Evolutionary conservation across 2,329 filamentous ascomycete genomes (phyloP).

Genomic region (Ascochyta koolunga): DNA sequence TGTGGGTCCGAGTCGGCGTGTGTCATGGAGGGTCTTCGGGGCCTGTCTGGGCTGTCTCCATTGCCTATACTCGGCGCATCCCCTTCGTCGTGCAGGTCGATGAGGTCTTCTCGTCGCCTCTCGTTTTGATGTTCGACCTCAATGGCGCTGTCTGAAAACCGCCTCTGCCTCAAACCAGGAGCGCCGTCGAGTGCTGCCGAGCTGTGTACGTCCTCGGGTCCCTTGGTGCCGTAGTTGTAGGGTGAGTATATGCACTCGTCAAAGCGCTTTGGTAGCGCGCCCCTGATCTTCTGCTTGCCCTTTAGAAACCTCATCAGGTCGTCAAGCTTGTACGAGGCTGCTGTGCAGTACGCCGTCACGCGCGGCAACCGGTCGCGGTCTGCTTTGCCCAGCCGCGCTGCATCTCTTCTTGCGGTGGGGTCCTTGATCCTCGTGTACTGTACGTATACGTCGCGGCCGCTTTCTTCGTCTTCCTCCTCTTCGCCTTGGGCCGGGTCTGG

Average conservation of each 20-base stretch:
- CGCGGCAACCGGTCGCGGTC: conserved; percentile 85
- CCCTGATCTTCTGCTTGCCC: conserved; percentile 75
- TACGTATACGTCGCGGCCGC: conserved; percentile 92
- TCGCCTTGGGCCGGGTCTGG: conserved; percentile 86
- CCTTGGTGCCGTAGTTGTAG: conserved; percentile 73
- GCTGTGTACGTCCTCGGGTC: conserved; percentile 44
- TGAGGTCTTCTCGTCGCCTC: conserved; percentile 65
- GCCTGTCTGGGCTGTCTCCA: conserved; percentile 32
- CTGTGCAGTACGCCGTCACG: conserved; percentile 96
- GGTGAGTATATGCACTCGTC: conserved; percentile 98
- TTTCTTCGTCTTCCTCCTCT: conserved; percentile 81
- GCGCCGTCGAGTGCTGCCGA: conserved; percentile 38
- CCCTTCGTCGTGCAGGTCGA: conserved; percentile 61
- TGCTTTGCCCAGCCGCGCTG: conserved; percentile 89
- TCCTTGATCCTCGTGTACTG: conserved; percentile 99
- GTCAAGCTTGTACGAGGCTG: conserved; percentile 89
- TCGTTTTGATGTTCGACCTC: conserved; percentile 67
- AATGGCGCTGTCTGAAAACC: conserved; percentile 75
- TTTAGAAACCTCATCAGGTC: conserved; percentile 90
- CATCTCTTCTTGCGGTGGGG: conserved; percentile 88
- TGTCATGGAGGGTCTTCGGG: conserved; percentile 31
- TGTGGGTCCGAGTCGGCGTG: conserved; percentile 42
- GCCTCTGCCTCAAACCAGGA: conserved; percentile 58
- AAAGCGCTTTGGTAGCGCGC: conserved; percentile 86
- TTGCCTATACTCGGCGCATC: conserved; percentile 36